Conservation (phyloP, 176 grass and related monocot species). For the Ampelocalamus luodianensis region DNA sequence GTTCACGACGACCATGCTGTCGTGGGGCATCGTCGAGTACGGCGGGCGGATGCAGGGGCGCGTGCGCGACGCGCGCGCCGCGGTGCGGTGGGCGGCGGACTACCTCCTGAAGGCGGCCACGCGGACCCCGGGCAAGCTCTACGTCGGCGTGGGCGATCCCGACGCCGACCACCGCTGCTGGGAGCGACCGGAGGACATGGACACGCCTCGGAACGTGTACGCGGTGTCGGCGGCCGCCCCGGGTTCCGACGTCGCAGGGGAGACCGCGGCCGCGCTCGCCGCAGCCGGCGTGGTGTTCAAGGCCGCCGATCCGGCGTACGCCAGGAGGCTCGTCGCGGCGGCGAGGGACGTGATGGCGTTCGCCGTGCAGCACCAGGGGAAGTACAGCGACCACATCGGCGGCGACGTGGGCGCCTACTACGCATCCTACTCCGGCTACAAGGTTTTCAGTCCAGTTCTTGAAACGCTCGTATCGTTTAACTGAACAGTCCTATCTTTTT, state of each 20-base stretch:
- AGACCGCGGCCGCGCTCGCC: slow-evolving; percentile 83
- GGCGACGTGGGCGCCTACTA: slow-evolving; percentile 61
- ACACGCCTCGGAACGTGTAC: slow-evolving; percentile 76
- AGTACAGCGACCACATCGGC: slow-evolving; percentile 68
- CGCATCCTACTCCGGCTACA: slow-evolving; percentile 80
- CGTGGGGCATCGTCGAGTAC: slow-evolving; percentile 75
- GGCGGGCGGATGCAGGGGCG: slow-evolving; percentile 50
- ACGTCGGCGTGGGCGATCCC: slow-evolving; percentile 86
- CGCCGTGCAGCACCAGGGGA: slow-evolving; percentile 56
- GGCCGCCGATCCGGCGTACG: slow-evolving; percentile 48
- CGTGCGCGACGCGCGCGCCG: slow-evolving; percentile 46
- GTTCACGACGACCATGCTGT: slow-evolving; percentile 81
- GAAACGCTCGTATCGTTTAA: background rate
- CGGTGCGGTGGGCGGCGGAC: slow-evolving; percentile 76
- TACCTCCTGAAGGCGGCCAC: slow-evolving; percentile 82
- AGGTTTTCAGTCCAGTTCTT: slow-evolving; percentile 27
- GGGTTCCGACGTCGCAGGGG: slow-evolving; percentile 72
- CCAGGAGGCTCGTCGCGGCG: slow-evolving; percentile 42
- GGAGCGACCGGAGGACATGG: slow-evolving; percentile 91
- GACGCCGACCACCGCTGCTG: slow-evolving; percentile 79
- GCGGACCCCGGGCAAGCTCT: slow-evolving; percentile 56
- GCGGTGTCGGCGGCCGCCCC: slow-evolving; percentile 60
- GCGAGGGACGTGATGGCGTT: slow-evolving; percentile 64
- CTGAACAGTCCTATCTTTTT: too few relatives aligned
- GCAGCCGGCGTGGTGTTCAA: slow-evolving; percentile 54